Percentiles rank a stretch among this genome's conserved stretches.
Conservation (phyloP, 2,329 filamentous ascomycete genomes). For the Cladosporium sp. region DNA sequence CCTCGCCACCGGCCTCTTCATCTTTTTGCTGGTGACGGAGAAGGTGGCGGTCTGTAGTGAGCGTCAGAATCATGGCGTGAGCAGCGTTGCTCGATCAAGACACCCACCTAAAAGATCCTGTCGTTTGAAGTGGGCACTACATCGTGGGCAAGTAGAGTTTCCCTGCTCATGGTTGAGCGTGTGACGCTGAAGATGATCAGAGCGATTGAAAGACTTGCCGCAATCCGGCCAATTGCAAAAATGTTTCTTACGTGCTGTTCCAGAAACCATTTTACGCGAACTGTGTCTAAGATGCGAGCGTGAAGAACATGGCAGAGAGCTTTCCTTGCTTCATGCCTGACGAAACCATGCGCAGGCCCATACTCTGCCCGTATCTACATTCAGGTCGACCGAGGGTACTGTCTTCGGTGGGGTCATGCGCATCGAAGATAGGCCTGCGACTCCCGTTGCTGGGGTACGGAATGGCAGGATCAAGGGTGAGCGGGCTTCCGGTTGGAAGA, state of each 20-base stretch:
- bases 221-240: constrained; percentile 50
- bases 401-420: not conserved
- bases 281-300: not conserved
- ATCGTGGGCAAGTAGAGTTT: constrained; percentile 58
- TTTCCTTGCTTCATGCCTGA: not conserved
- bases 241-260: constrained; percentile 17
- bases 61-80: not conserved
- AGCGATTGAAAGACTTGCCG: constrained; percentile 56
- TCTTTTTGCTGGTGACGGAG: constrained; percentile 55
- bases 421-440: constrained; percentile 3
- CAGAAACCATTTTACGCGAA: not conserved
- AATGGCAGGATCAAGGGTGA: not conserved
- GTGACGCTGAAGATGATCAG: constrained; percentile 61
- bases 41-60: constrained; percentile 58
- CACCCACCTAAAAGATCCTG: constrained; percentile 58
- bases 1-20: constrained; percentile 52
- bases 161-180: constrained; percentile 57
- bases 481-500: not conserved
- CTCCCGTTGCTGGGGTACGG: not conserved
- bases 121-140: constrained; percentile 61
- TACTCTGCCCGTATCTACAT: not conserved
- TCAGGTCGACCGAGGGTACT: not conserved
- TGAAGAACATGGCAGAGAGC: not conserved
- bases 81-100: not conserved
- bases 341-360: not conserved